Evolutionary conservation across 257 asterid species (phyloP), one percentile per base, ranked within the genome.

Genomic region (Solanum commersonii): DNA sequence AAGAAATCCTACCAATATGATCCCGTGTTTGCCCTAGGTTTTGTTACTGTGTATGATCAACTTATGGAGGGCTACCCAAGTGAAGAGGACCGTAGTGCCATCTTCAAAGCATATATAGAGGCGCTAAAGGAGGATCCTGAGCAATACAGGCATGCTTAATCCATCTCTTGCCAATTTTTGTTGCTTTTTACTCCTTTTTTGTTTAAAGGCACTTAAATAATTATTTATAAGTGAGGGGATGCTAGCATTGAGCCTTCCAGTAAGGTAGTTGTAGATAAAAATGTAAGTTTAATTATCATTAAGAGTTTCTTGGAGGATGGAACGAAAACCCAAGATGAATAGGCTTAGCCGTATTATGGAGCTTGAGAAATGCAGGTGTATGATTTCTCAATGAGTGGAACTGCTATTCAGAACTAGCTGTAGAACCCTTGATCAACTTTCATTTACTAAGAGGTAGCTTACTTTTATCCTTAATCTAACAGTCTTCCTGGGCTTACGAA

Each of bases 41-140:
- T 97, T 87, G 98, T 97, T 38, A 97, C 99, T 1, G 95, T 97
- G 35, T 94, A 93, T 91, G 99, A 97, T 89, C 95, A 93, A 67
- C 97, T 97, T 84, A 97, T 97, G 99, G 99, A 97, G 33, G 98
- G 98, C 6, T 97, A 96, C 92, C 98, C 96, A 3, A 91, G 95
- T 85, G 95, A 92, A 9, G 98, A 95, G 87, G 99, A 96, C 23
- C 92, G 96, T 84, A 95, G 93, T 33, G 93, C 96, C 88, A 97
- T 97, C 86, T 97, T 97, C 91, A 92, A 93, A 91, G 98, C 99
- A 77, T 97, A 97, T 88, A 73, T 95, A 37, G 92, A 88, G 87
- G 98, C 98, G 87, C 83, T 97, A 76, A 94, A 93, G n/a, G 98
- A 97, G 91, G 98, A 95, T 84, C 99, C 98, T 89, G 90, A 92